phyloP scores from a whole-genome alignment of 2,329 filamentous ascomycete genomes.

The Botrytis paeoniae region DNA sequence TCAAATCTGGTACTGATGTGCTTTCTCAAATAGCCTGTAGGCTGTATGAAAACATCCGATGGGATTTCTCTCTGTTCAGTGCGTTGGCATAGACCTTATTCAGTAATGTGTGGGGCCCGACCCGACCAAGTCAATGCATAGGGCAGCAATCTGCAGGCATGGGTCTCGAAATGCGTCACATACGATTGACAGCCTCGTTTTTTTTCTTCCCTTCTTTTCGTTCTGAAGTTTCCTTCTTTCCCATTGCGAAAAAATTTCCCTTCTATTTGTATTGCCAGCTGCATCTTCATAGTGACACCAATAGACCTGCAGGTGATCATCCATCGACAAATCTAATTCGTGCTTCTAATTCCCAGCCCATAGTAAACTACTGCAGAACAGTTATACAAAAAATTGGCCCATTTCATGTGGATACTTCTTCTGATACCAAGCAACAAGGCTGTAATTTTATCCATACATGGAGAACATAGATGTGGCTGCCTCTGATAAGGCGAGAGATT shows the following conservation, averaged over 20 bases:
- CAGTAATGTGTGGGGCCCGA: slow-evolving; percentile 17
- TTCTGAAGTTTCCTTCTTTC: not conserved
- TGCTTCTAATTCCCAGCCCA: not conserved
- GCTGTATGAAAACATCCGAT: not conserved
- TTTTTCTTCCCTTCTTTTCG: slow-evolving; percentile 8
- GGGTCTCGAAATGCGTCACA: slow-evolving; percentile 7
- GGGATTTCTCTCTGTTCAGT: slow-evolving; percentile 1
- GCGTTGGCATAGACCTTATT: slow-evolving; percentile 18
- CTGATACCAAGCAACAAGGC: slow-evolving; percentile 13
- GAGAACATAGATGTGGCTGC: slow-evolving; percentile 19
- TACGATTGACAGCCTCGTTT: slow-evolving; percentile 18
- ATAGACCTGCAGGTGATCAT: slow-evolving; percentile 11
- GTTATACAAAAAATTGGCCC: slow-evolving; percentile 8
- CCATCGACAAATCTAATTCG: slow-evolving; percentile 1
- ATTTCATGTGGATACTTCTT: slow-evolving; percentile 6
- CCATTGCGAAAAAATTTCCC: not conserved
- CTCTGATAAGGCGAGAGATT: slow-evolving; percentile 17
- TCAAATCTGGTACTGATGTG: not conserved
- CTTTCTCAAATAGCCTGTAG: slow-evolving; percentile 2
- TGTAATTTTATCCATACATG: slow-evolving; percentile 16
- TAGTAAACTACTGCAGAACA: slow-evolving; percentile 15
- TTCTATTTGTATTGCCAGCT: slow-evolving; percentile 11
- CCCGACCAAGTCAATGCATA: slow-evolving; percentile 14
- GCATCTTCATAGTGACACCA: slow-evolving; percentile 17
- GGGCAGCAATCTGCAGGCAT: slow-evolving; percentile 19